Evolutionary conservation across 192 early-diverging fungal species (phyloP), one percentile per base, ranked within the genome.

Genomic region (Coemansia asiatica): DNA sequence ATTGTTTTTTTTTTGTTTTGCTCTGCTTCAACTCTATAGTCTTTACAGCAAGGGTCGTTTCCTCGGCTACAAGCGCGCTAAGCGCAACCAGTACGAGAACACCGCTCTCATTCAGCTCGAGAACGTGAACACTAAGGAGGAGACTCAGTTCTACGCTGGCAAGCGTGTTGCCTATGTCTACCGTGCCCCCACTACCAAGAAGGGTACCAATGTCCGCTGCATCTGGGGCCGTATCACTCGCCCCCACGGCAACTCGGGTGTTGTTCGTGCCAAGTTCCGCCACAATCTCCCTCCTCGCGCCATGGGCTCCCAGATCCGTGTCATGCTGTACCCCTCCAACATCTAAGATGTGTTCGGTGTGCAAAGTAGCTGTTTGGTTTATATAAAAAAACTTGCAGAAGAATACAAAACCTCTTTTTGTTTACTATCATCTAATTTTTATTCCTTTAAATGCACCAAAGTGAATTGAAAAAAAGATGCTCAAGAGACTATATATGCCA

Each of bases 151-250:
- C 88, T 99, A 99, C 90, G 90, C 94, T 66, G 97, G 97, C 71
- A 99, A 98, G 90, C 93, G 93, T 79, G 87, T 99, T 69, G 95
- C 96, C 61, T 98, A 93, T 83, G 91, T 98, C 71, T 99, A 98
- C 93, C 90, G 90, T 66, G 95, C 94, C 61, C 88, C 94, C 82
- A 85, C 90, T 56, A 86, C 83, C 68, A 86, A 90, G 72, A 92
- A 95, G 84, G 95, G 95, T 74, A 89, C 90, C 83, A 88, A 92
- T 76, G 88, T 99, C 85, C 90, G 96, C 74, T 93, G 93, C 77
- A 95, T 98, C 86, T 99, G 95, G 97, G 97, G 97, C 63, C 90
- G 92, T 61, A 82, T 99, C 81, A 89, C 95, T 81, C 90, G 96
- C 69, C 64, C 94, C 68, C 97, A 99, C 84, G 97, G 96, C 74